Base-by-base conservation (phyloP, 179 eudicot species). In the Beta corolliflora region DNA sequence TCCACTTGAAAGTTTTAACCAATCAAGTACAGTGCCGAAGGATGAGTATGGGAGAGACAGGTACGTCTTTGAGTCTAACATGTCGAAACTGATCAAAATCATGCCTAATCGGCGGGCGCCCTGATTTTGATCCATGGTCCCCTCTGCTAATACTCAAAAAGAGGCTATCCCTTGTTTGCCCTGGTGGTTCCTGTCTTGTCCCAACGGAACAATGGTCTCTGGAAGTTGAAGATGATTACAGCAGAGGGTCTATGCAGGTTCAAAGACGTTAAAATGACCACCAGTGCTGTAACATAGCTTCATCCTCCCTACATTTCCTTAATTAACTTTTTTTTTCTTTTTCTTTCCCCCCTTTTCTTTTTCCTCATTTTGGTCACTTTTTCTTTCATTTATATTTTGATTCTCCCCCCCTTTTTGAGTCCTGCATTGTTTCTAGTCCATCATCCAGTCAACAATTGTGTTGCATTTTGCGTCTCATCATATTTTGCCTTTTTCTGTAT, bases 341-440 rank as follows among this genome's bases (percentile, higher is more conserved):
- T 56, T 19, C 78, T 64, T 60, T 19, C 60, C 64, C 74, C 78
- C 81, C 53, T 75, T 65, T 53, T 31, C 52, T 65, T 46, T 45
- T 54, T 29, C 31, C 61, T 54, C 56, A 45, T 81, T 67, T 81
- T 74, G 80, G 69, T 78, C 73, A 61, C 71, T 65, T 44, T 56
- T 66, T 69, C 41, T 36, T 36, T 36, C 41, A 36, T 36, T 36
- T 36, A 36, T 36, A 36, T 70, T 44, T 56, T 29, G 46, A 10
- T 46, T 45, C n/a, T 9, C 44, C 68, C 46, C 46, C 58, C 60
- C 61, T 11, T 77, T 77, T 61, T 25, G 86, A 81, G 89, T 86
- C 85, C 54, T 76, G 85, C 85, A 82, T 86, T 81, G 75, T 77
- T 81, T 81, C 31, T 72, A 81, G 84, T 78, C 81, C 73, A 83